Evolutionary conservation across 2,329 filamentous ascomycete species (phyloP), one percentile per base, ranked within the genome.

Genomic region (Paraconiothyrium sp.): DNA sequence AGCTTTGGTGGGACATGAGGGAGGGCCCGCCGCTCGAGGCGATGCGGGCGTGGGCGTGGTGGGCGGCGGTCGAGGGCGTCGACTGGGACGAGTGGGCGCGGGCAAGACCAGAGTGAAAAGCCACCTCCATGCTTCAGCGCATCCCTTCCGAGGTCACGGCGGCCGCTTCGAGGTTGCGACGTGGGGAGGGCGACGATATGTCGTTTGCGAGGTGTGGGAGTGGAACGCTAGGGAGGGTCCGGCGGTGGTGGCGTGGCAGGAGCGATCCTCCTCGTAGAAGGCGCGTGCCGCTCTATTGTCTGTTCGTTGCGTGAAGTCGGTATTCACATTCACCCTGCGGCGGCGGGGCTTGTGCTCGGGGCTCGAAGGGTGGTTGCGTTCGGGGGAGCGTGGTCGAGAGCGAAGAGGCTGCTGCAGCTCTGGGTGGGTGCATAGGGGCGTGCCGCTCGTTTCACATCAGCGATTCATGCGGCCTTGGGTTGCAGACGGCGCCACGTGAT

Each of bases 1-100:
- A 81, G 73, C 73, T 80, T 74, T 83, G 79, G 74, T 79, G 77
- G 71, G 74, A 78, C 69, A 80, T 78, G 69, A 82, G 76, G 67
- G 78, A 72, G 48, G 75, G 73, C 65, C 71, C 74, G 70, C 66
- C 65, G 68, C 62, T 73, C 59, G 75, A 76, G 66, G 69, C 70
- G 71, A 77, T 76, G 63, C 75, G 75, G 62, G 72, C 67, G 65
- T 74, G 72, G 34, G 63, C 60, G 30, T 71, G 67, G 65, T 74
- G 72, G 34, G 62, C 58, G 30, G 67, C 55, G 57, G 66, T 54
- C 51, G 67, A 63, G 62, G 72, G 58, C 60, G 69, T 68, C 60
- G 72, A 64, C 54, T 70, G 69, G 58, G 69, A 70, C 54, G 68
- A 68, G 54, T 70, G 66, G 51, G 68, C 63, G 62, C 69, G 60